phyloP scores from a whole-genome alignment of 176 grass and related monocot species.

The Miscanthus lutarioriparius region DNA sequence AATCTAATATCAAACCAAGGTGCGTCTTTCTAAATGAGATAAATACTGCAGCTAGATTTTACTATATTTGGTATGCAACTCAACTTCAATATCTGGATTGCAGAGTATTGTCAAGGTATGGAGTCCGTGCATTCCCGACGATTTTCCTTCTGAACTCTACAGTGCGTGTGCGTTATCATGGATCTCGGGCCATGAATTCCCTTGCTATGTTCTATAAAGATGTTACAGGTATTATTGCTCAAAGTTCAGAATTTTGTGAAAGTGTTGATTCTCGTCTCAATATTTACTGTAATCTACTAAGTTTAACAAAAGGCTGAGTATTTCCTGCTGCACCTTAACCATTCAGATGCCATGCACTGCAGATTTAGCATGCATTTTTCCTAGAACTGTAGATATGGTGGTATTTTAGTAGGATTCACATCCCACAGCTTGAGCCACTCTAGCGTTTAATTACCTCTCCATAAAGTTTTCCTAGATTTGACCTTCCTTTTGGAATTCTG shows the following conservation, averaged over 20 bases:
- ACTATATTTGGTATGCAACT: neutral
- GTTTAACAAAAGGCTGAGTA: neutral
- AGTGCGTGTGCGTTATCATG: constrained; percentile 68
- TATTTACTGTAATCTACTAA: neutral
- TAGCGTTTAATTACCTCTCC: neutral
- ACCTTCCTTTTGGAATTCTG: neutral
- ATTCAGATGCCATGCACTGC: constrained; percentile 9
- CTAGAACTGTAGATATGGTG: neutral
- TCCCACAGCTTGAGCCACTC: neutral
- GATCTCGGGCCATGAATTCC: constrained; percentile 66
- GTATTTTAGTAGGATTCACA: neutral
- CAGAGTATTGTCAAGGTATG: constrained; percentile 88
- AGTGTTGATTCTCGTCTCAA: neutral
- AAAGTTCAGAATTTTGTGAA: neutral
- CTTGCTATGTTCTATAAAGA: constrained; percentile 74
- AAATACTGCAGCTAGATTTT: neutral
- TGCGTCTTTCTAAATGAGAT: constrained; percentile 28
- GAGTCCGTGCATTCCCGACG: constrained; percentile 73
- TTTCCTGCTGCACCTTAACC: neutral
- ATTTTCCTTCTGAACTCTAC: constrained; percentile 86
- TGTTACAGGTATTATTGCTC: constrained; percentile 60
- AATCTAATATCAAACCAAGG: constrained; percentile 87
- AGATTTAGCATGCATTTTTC: constrained; percentile 18
- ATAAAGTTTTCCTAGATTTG: constrained; percentile 18
- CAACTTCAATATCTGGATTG: constrained; percentile 35